Evolutionary conservation across 2,329 filamentous ascomycete species (phyloP).

Genomic region (Pezizomycotina sp.): DNA sequence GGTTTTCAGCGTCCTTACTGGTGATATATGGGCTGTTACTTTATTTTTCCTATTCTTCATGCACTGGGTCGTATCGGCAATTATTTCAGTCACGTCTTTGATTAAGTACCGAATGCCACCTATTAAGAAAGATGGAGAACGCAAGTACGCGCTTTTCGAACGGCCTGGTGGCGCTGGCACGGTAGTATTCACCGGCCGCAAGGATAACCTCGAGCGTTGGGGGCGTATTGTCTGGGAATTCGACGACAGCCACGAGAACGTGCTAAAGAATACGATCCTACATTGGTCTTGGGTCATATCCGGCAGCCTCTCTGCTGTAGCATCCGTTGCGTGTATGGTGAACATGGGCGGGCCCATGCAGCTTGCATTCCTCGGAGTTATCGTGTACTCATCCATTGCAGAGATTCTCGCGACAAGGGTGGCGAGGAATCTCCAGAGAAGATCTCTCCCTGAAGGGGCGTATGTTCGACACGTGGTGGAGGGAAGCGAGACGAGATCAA

Average conservation of each 20-base stretch:
- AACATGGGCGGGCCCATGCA: slow-evolving; percentile 28
- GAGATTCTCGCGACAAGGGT: slow-evolving; percentile 26
- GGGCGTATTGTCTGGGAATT: slow-evolving; percentile 27
- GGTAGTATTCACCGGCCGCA: slow-evolving; percentile 27
- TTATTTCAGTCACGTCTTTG: slow-evolving; percentile 24
- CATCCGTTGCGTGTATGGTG: slow-evolving; percentile 28
- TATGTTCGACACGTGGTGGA: slow-evolving; percentile 6
- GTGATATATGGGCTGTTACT: slow-evolving; percentile 27
- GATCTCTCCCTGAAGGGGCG: slow-evolving; percentile 9
- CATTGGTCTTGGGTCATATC: slow-evolving; percentile 27
- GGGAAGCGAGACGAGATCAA: slow-evolving; percentile 6
- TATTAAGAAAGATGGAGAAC: slow-evolving; percentile 16
- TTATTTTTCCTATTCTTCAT: slow-evolving; percentile 26
- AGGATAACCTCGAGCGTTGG: slow-evolving; percentile 26
- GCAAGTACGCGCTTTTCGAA: slow-evolving; percentile 26
- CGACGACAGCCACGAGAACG: slow-evolving; percentile 12
- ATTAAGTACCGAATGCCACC: slow-evolving; percentile 20
- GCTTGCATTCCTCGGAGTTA: slow-evolving; percentile 25
- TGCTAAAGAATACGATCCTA: slow-evolving; percentile 20
- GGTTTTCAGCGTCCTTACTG: slow-evolving; percentile 24
- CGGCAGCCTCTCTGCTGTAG: slow-evolving; percentile 25
- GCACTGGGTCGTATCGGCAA: slow-evolving; percentile 26
- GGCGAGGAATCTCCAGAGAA: slow-evolving; percentile 23
- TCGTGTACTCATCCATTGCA: slow-evolving; percentile 26
- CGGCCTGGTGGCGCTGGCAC: slow-evolving; percentile 27